Evolutionary conservation across 495 filamentous ascomycete genomes (phyloP), one percentile per base, ranked within the genome.

Genomic region (Penicillium coffeae): DNA sequence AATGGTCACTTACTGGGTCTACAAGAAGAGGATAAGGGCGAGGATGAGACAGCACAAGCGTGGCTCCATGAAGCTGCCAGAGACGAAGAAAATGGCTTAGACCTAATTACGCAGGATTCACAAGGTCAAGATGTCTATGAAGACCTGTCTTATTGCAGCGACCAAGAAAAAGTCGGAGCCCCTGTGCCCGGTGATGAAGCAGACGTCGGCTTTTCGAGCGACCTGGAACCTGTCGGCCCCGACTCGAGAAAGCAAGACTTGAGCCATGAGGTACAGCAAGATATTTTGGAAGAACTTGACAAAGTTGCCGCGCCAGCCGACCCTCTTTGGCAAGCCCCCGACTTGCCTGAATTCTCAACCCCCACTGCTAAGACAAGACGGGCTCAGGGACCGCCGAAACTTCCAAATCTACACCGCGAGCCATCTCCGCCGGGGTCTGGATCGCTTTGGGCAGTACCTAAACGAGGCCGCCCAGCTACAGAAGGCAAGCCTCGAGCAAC

Each of bases 1-100:
- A 91, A 94, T 75, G 91, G 93, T 2, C 91, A 96, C 71, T 58
- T 95, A 34, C 43, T 71, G 22, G 71, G 75, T 16, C 74, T 90
- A 64, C 63, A 67, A 8, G 62, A 71, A 35, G 80, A 84, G 37
- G 68, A 64, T 16, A 78, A 81, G 47, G 55, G 62, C 18, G 75
- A 73, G 3, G 60, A 63, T 12, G 48, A 51, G 8, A 39, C 13
- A 1, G 22, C 40, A 13, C 43, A 43, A 16, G 14, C 59, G 34
- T 65, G 62, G 62, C 42, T 45, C 27, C 32, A 48, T 16, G 44
- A 48, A 43, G 42, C 27, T 22, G 56, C 32, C 21, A 21, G 30
- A 38, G 30, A 46, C 2, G 25, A 20, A 12, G 12, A 10, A 12
- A 40, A 45, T 20, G 30, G 27, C 8, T 21, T 19, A 43, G 21